Conservation (phyloP, 148 eudicot genomes). For the Euryodendron excelsum region DNA sequence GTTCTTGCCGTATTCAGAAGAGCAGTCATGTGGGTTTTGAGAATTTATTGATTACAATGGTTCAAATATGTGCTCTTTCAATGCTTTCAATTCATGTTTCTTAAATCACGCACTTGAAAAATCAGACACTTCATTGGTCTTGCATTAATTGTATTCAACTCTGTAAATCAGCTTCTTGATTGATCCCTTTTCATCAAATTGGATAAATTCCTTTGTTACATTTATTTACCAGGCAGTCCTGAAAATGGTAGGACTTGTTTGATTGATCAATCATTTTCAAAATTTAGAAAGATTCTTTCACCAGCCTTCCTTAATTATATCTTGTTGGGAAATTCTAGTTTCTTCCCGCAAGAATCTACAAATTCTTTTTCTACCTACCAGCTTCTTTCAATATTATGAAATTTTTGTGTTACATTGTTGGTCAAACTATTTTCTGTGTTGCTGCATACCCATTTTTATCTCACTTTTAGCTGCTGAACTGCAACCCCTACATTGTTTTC, state of each 20-base stretch:
- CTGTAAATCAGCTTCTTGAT: slow-evolving; percentile 7
- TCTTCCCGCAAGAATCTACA: background rate
- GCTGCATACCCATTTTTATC: no score
- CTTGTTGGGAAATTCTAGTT: slow-evolving; percentile 5
- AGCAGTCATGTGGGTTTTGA: background rate
- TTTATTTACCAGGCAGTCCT: slow-evolving; percentile 6
- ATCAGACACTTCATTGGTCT: slow-evolving; percentile 7
- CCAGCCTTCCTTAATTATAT: background rate
- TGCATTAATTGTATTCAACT: background rate
- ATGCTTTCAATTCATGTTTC: slow-evolving; percentile 6
- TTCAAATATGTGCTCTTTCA: background rate
- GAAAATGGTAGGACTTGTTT: slow-evolving; percentile 12
- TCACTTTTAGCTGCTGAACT: no score
- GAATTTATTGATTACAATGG: background rate
- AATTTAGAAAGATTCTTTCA: background rate
- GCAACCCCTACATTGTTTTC: background rate
- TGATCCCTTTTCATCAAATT: slow-evolving; percentile 10
- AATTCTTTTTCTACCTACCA: background rate
- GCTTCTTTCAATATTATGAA: background rate
- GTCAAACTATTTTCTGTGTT: background rate
- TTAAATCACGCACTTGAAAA: no score
- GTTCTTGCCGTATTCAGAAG: slow-evolving; percentile 13
- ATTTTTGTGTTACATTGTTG: background rate
- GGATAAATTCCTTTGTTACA: slow-evolving; percentile 15
- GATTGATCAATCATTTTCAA: slow-evolving; percentile 3